These are phyloP conservation scores for Diaporthe eres DNA, from an alignment of 2,329 filamentous ascomycete genomes.

Conservation along the genomic window DNA sequence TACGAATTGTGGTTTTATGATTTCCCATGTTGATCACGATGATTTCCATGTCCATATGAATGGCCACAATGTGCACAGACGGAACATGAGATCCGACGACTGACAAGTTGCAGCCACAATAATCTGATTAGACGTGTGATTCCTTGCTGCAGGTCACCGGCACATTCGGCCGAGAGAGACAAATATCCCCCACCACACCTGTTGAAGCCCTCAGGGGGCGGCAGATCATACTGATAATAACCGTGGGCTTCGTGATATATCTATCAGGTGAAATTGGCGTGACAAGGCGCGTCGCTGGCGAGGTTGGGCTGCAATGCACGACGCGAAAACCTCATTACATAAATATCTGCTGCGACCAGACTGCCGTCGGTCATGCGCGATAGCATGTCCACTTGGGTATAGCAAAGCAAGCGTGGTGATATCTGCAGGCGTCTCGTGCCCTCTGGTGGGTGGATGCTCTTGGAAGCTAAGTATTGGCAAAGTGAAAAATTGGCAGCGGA, in stretches of 20 bases:
- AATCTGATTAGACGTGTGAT: not conserved
- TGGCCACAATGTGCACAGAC: not conserved
- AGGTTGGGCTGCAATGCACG: not conserved
- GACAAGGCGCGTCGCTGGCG: not conserved
- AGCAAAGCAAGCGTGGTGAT: constrained; percentile 2
- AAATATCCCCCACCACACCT: not conserved
- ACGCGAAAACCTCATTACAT: not conserved
- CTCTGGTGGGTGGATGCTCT: not conserved
- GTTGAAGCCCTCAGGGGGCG: not conserved
- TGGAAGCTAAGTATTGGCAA: constrained; percentile 15
- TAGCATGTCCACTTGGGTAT: not conserved
- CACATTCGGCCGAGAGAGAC: not conserved
- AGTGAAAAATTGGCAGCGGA: not conserved
- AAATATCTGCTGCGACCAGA: not conserved
- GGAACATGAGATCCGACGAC: not conserved
- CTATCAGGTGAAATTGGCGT: constrained; percentile 5
- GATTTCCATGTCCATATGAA: not conserved
- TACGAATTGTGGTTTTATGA: not conserved
- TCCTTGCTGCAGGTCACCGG: not conserved
- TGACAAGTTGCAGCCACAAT: not conserved
- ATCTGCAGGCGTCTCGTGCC: not conserved
- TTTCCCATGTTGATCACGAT: constrained; percentile 17
- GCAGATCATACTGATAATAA: not conserved
- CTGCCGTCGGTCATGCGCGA: constrained; percentile 16
- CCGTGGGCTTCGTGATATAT: not conserved